Percentiles rank a stretch among this genome's conserved stretches.
Conservation (phyloP, 106 monocot genomes). For the Acorus calamus region DNA sequence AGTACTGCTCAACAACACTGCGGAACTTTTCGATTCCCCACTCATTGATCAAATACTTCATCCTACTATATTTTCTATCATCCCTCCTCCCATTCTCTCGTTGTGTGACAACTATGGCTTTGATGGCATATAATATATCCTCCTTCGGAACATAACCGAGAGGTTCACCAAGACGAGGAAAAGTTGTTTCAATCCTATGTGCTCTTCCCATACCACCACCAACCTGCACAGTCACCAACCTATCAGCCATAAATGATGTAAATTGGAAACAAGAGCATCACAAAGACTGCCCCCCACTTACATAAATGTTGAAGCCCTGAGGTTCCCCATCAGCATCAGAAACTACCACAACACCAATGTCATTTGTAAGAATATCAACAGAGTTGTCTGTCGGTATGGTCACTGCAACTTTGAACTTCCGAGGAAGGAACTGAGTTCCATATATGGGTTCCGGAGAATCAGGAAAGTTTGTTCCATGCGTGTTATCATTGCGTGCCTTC, state of each 20-base stretch:
- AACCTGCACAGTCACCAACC: conserved; percentile 37
- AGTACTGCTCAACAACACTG: conserved; percentile 71
- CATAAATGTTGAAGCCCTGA: conserved; percentile 89
- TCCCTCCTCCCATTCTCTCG: conserved; percentile 91
- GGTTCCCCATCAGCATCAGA: conserved; percentile 90
- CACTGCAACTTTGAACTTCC: conserved; percentile 96
- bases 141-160: conserved; percentile 95
- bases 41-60: conserved; percentile 89
- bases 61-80: conserved; percentile 81
- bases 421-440: conserved; percentile 87
- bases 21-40: conserved; percentile 97
- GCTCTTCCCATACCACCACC: conserved; percentile 99
- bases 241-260: not conserved
- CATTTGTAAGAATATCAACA: conserved; percentile 92
- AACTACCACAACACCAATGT: conserved; percentile 80
- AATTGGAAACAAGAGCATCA: too few species aligned
- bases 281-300: conserved; percentile 19
- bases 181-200: conserved; percentile 67
- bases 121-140: conserved; percentile 90
- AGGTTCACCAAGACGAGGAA: conserved; percentile 75
- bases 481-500: conserved; percentile 81
- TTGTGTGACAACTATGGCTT: conserved; percentile 93
- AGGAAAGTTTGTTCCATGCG: conserved; percentile 84
- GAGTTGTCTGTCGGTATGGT: conserved; percentile 89
- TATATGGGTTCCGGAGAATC: conserved; percentile 93